Percentiles rank a stretch among this genome's conserved stretches.
phyloP scores from a whole-genome alignment of 2,329 filamentous ascomycete species.

The Trichoderma sp. region DNA sequence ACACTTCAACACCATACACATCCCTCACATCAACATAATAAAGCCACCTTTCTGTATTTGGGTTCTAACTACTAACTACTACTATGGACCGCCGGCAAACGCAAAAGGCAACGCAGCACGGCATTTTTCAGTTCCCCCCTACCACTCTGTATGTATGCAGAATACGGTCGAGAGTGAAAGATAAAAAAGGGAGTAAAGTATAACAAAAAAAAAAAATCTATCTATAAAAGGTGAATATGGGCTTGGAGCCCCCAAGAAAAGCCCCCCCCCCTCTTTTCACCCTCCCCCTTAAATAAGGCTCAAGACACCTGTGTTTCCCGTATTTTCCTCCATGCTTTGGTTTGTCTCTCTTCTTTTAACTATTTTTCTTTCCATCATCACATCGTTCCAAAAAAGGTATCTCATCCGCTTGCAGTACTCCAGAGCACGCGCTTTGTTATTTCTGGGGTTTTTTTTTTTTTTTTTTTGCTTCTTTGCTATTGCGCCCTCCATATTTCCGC shows the following conservation, averaged over 20 bases:
- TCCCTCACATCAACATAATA: neutral
- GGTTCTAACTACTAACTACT: constrained; percentile 21
- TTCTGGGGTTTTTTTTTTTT: neutral
- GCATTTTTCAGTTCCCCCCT: neutral
- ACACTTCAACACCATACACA: neutral
- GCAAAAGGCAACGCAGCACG: constrained; percentile 5
- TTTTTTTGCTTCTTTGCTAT: neutral
- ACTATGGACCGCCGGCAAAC: constrained; percentile 17
- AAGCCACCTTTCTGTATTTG: constrained; percentile 3
- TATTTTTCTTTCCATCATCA: neutral
- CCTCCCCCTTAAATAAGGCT: neutral
- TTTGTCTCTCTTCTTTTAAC: neutral
- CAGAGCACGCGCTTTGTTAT: constrained; percentile 3
- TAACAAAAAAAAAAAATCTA: constrained; percentile 15
- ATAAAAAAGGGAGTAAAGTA: neutral
- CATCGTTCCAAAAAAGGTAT: constrained; percentile 18
- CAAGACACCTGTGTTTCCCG: constrained; percentile 15
- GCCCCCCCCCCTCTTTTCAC: neutral
- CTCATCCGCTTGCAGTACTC: neutral
- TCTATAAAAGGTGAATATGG: constrained; percentile 21
- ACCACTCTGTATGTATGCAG: constrained; percentile 12
- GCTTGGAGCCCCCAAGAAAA: constrained; percentile 2
- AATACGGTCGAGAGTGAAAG: neutral
- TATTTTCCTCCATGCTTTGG: constrained; percentile 14
- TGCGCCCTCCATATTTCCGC: neutral